Evolutionary conservation across 2,329 filamentous ascomycete species (phyloP).

Genomic region (Aspergillus pseudoviridinutans): DNA sequence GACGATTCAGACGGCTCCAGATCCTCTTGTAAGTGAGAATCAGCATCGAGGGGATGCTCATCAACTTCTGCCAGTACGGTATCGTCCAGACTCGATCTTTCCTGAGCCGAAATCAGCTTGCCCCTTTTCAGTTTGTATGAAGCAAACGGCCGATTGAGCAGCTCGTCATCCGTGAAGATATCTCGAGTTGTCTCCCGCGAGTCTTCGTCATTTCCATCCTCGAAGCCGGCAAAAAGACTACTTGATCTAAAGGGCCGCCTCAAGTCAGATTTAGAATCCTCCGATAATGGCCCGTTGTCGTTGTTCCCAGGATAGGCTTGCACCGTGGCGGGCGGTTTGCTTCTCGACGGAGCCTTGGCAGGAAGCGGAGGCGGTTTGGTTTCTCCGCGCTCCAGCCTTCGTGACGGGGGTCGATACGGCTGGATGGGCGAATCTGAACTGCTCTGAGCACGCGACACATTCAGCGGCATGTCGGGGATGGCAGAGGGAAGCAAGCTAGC

Average conservation of each 20-base stretch:
- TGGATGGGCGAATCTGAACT: slow-evolving; percentile 26
- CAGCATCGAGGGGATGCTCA: slow-evolving; percentile 31
- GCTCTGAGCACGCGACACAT: slow-evolving; percentile 5
- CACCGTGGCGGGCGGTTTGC: slow-evolving; percentile 41
- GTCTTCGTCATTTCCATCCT: slow-evolving; percentile 58
- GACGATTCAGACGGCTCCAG: slow-evolving; percentile 5
- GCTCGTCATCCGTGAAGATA: slow-evolving; percentile 42
- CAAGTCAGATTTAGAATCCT: slow-evolving; percentile 54
- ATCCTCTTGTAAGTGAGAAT: slow-evolving; percentile 23
- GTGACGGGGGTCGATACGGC: slow-evolving; percentile 32
- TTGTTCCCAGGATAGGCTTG: slow-evolving; percentile 76
- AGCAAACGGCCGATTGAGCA: slow-evolving; percentile 43
- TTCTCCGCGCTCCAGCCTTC: slow-evolving; percentile 28
- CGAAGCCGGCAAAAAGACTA: slow-evolving; percentile 83
- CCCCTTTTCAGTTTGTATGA: slow-evolving; percentile 41
- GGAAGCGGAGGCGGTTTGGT: slow-evolving; percentile 30
- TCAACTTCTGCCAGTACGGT: slow-evolving; percentile 34
- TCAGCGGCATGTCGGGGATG: slow-evolving; percentile 54
- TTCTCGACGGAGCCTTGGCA: slow-evolving; percentile 17
- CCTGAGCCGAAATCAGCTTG: slow-evolving; percentile 38
- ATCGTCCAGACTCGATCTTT: slow-evolving; percentile 29
- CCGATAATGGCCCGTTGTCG: slow-evolving; percentile 69
- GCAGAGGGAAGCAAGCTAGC: slow-evolving; percentile 74
- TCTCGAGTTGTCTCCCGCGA: slow-evolving; percentile 22
- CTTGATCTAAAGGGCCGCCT: slow-evolving; percentile 71